Conservation (phyloP, 108 stramenopile species). For the Pseudonitzschia delicatissima region DNA sequence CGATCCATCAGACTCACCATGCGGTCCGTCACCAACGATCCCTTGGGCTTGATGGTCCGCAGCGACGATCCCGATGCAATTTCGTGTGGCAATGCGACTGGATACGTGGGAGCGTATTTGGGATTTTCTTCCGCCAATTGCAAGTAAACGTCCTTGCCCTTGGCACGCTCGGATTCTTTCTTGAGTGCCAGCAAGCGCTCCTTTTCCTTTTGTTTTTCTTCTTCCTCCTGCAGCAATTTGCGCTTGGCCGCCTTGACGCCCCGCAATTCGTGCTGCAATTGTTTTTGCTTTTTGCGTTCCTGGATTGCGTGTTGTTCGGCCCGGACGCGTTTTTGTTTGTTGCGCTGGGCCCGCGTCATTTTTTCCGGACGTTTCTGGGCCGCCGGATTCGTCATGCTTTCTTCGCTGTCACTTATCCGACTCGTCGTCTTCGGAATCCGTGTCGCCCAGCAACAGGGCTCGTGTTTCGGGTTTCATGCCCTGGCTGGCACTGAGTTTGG, state of each 20-base stretch:
- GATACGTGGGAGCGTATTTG: conserved; percentile 63
- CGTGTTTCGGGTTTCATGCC: conserved; percentile 74
- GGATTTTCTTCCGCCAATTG: conserved; percentile 57
- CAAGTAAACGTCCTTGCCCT: conserved; percentile 52
- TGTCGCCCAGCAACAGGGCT: conserved; percentile 48
- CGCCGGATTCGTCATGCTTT: conserved; percentile 21
- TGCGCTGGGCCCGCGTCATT: conserved; percentile 78
- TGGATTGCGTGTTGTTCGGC: conserved; percentile 43
- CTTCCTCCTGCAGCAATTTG: conserved; percentile 25
- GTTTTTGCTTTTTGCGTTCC: conserved; percentile 48
- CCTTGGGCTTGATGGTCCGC: conserved; percentile 78
- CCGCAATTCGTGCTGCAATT: conserved; percentile 49
- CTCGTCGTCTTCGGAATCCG: conserved; percentile 53
- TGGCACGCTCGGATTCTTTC: conserved; percentile 32
- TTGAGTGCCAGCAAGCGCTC: conserved; percentile 17
- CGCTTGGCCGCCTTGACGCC: conserved; percentile 53
- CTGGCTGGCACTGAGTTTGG: conserved; percentile 43
- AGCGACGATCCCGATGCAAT: conserved; percentile 46
- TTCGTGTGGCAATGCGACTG: conserved; percentile 76
- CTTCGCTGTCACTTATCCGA: conserved; percentile 47
- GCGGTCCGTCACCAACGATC: conserved; percentile 72
- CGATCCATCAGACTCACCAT: conserved; percentile 73
- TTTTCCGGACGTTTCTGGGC: conserved; percentile 60
- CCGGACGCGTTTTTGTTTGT: conserved; percentile 73
- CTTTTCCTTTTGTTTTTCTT: conserved; percentile 20